These are phyloP conservation scores for Backusella tuberculispora DNA, from an alignment of 192 early-diverging fungal genomes.

Conservation along the genomic window DNA sequence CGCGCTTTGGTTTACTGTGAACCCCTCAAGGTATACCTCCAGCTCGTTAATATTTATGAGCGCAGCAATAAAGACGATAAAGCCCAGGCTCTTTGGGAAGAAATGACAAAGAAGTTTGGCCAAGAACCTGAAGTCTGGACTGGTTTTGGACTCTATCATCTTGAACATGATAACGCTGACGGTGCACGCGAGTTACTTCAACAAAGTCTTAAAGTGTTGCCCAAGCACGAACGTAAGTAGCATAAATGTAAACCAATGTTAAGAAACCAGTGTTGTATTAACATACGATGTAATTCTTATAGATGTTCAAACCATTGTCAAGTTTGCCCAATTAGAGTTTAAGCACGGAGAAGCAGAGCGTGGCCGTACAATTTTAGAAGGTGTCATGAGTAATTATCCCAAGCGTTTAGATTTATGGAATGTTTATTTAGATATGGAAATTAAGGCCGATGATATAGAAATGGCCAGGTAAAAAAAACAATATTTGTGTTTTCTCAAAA, in stretches of 20 bases:
- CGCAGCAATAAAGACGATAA: slow-evolving; percentile 74
- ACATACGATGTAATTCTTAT: slow-evolving; percentile 14
- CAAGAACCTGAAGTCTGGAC: slow-evolving; percentile 93
- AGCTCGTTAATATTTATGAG: slow-evolving; percentile 91
- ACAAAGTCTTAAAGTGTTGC: slow-evolving; percentile 77
- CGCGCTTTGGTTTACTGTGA: slow-evolving; percentile 86
- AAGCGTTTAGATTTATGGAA: slow-evolving; percentile 97
- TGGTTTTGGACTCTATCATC: slow-evolving; percentile 77
- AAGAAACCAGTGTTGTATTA: slow-evolving; percentile 7
- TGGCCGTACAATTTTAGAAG: slow-evolving; percentile 97
- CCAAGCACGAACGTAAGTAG: slow-evolving; percentile 90
- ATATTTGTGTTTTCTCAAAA: neutral
- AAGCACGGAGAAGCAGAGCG: slow-evolving; percentile 96
- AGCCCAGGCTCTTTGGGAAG: slow-evolving; percentile 47
- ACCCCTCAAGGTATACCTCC: slow-evolving; percentile 86
- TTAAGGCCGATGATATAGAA: slow-evolving; percentile 69
- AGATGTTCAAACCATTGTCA: slow-evolving; percentile 89
- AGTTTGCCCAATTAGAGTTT: slow-evolving; percentile 98
- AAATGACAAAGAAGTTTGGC: slow-evolving; percentile 84
- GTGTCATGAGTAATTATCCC: slow-evolving; percentile 89
- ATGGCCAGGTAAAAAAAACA: slow-evolving; percentile 57
- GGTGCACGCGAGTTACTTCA: slow-evolving; percentile 84
- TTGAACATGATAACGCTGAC: slow-evolving; percentile 73
- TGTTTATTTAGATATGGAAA: slow-evolving; percentile 97
- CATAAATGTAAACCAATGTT: neutral